Conservation (phyloP, 2,329 filamentous ascomycete genomes). For the Ophiocordyceps sinensis region DNA sequence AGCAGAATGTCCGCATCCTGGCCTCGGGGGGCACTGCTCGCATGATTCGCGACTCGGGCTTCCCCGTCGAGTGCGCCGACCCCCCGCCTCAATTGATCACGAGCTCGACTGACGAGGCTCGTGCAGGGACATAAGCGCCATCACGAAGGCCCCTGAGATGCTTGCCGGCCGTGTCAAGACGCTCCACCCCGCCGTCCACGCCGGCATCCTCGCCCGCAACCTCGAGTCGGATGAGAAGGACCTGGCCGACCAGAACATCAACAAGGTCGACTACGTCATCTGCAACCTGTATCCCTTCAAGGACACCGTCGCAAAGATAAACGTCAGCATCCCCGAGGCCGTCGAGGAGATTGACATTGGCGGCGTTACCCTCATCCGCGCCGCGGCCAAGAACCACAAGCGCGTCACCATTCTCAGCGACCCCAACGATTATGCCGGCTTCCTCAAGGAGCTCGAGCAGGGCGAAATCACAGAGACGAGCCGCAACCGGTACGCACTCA, state of each 20-base stretch:
- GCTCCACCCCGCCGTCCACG: conserved; percentile 84
- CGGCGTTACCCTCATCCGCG: conserved; percentile 88
- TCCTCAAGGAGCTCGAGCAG: conserved; percentile 76
- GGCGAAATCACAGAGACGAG: conserved; percentile 76
- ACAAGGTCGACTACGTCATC: conserved; percentile 89
- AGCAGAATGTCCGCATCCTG: conserved; percentile 82
- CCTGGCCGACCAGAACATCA: conserved; percentile 84
- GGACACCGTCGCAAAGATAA: conserved; percentile 92
- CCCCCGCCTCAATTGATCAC: too few species aligned
- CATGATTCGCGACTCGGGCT: conserved; percentile 92
- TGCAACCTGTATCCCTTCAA: conserved; percentile 99
- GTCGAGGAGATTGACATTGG: conserved; percentile 99
- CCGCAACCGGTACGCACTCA: conserved; percentile 81
- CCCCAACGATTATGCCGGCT: conserved; percentile 83
- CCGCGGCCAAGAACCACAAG: conserved; percentile 94
- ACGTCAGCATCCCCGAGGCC: conserved; percentile 90
- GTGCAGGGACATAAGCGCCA: conserved; percentile 81
- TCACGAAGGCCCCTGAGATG: conserved; percentile 96
- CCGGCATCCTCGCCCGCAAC: conserved; percentile 83
- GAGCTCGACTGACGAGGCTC: background rate
- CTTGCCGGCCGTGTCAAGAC: conserved; percentile 78
- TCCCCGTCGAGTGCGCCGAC: conserved; percentile 70
- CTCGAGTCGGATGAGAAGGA: conserved; percentile 95
- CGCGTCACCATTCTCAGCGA: conserved; percentile 94
- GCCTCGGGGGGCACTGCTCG: conserved; percentile 91